Evolutionary conservation across 805 yeast species (phyloP).

Genomic region (Candida michaelii): DNA sequence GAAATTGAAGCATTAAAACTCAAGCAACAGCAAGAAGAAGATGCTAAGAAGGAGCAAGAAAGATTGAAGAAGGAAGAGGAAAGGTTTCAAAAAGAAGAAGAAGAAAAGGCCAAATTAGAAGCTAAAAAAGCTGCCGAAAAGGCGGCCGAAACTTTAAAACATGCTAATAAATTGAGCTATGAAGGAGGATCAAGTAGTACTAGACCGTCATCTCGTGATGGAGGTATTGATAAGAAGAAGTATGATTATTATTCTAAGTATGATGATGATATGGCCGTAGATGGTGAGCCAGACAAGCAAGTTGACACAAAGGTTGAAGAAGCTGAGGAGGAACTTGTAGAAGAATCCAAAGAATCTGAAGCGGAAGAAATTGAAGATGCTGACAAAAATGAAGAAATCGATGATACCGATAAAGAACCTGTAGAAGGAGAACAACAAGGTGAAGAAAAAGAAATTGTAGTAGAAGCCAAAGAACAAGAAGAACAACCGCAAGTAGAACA

Average conservation of each 20-base stretch:
- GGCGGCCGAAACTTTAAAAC: constrained; percentile 8
- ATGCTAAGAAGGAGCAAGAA: constrained; percentile 14
- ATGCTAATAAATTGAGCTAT: constrained; percentile 12
- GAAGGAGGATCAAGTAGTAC: neutral
- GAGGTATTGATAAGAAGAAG: constrained; percentile 21
- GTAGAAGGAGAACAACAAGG: constrained; percentile 8
- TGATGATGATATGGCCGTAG: constrained; percentile 3
- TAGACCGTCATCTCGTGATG: constrained; percentile 7
- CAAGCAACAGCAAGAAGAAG: constrained; percentile 21
- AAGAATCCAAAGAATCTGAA: constrained; percentile 1
- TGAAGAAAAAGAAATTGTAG: constrained; percentile 9
- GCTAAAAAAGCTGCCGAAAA: neutral
- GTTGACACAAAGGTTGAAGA: neutral
- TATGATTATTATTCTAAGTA: constrained; percentile 31
- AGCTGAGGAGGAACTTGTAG: neutral
- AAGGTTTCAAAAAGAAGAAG: constrained; percentile 15
- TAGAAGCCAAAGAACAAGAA: constrained; percentile 2
- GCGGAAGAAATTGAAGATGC: neutral
- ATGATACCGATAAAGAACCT: neutral
- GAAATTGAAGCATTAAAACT: constrained; percentile 26
- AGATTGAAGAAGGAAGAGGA: too few species aligned
- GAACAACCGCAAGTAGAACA: neutral
- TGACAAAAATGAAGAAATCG: neutral
- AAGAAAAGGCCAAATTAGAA: constrained; percentile 4
- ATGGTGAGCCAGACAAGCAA: neutral